Base-by-base conservation (phyloP, 345 rosid genomes). In the Reutealis trisperma region DNA sequence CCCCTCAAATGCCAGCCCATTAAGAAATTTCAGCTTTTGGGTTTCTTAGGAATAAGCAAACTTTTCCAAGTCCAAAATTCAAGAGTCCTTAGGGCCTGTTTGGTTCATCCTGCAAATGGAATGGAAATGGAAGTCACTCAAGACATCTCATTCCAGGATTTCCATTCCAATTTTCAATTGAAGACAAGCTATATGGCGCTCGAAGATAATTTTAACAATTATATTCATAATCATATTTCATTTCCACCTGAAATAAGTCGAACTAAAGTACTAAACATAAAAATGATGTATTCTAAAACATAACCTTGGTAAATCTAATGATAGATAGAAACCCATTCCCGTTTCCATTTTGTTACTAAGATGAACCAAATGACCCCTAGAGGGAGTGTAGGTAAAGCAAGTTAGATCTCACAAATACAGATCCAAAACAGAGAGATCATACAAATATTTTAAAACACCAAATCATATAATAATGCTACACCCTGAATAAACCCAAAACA, bases 1-100 rank as follows among this genome's bases (percentile, higher is more conserved):
- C 62, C 42, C 21, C 7, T 30, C 12, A 51, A 63, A 24, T 42
- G 44, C 18, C 51, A 72, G 44, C 24, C 57, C 49, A 78, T 60
- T 24, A 25, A 71, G 37, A 49, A 32, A 15, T 55, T 51, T 59
- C 54, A 71, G 71, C 54, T 71, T 21, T 41, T 70, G 69, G 25
- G 16, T 60, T 16, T 27, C 41, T 41, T 47, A 34, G 27, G 9
- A 45, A 63, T 47, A 49, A 44, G 14, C 24, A 30, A 8, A 68
- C 15, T 70, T 51, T 70, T 19, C 37, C 60, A 51, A 52, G 12
- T 51, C 61, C 41, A 70, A 24, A 51, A 70, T 52, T 51, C 44
- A 16, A 42, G 34, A 8, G 7, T 25, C 44, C 49, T 34, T 34
- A 19, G 14, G n/a, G 68, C 49, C 44, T 7, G 19, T 64, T 64